Evolutionary conservation across 352 stramenopile genomes (phyloP).

Genomic region (Phytophthora niederhauseri): DNA sequence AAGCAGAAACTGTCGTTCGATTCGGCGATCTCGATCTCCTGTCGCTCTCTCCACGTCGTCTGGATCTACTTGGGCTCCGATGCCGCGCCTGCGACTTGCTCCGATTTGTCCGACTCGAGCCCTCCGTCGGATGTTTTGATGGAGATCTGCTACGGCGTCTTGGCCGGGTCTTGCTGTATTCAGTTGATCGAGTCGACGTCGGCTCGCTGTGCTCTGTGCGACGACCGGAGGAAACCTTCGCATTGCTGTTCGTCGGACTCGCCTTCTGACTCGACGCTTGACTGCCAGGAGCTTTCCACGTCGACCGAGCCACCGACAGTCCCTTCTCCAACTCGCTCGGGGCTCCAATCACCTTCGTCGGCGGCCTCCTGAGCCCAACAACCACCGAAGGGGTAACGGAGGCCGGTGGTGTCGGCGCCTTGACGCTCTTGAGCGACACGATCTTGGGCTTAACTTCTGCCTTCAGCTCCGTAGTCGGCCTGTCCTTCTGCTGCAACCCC

Average conservation of each 20-base stretch:
- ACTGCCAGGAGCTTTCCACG: background rate
- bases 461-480: background rate
- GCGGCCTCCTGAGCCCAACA: background rate
- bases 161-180: background rate
- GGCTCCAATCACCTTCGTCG: background rate
- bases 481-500: background rate
- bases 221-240: background rate
- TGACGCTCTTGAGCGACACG: background rate
- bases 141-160: background rate
- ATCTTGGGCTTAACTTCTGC: background rate
- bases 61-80: constrained; percentile 29
- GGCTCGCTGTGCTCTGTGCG: background rate
- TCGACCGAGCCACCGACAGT: background rate
- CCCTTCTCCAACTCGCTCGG: background rate
- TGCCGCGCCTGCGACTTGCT: constrained; percentile 7
- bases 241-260: background rate
- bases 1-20: constrained; percentile 1
- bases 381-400: background rate
- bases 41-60: background rate
- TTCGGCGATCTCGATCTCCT: constrained; percentile 21
- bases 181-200: background rate
- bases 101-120: background rate
- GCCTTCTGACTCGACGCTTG: background rate
- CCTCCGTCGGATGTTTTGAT: background rate
- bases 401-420: background rate